Percentiles rank a stretch among this genome's conserved stretches.
Conservation (phyloP, 768 basidiomycete species). For the Rhodocollybia butyracea region DNA sequence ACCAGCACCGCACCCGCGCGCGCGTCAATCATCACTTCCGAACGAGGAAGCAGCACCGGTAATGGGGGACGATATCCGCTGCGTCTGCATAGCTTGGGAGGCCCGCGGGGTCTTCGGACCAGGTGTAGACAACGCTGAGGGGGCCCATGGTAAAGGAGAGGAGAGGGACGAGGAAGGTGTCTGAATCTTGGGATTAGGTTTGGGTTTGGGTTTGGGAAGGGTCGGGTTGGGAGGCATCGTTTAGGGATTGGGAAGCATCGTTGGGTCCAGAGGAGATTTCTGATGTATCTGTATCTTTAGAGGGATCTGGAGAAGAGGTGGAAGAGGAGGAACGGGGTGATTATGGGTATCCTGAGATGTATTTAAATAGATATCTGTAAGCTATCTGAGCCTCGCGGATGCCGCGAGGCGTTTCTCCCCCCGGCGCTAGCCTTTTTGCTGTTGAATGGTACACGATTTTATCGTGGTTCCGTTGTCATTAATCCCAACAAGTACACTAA, state of each 20-base stretch:
- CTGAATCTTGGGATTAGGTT: no score
- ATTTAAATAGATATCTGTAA: neutral
- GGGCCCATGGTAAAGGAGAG: constrained; percentile 71
- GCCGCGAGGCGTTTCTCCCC: no score
- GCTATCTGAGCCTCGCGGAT: no score
- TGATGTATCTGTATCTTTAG: no score
- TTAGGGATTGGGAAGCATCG: no score
- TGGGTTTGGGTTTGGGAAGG: no score
- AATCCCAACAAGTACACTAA: no score
- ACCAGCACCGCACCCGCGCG: constrained; percentile 59
- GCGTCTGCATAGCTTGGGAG: constrained; percentile 53
- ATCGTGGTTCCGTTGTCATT: no score
- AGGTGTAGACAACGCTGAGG: constrained; percentile 73
- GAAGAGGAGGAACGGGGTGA: constrained; percentile 41
- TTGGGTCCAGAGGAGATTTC: no score
- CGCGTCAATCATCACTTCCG: constrained; percentile 17
- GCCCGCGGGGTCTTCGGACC: constrained; percentile 48
- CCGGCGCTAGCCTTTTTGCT: no score
- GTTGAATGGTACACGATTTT: no score
- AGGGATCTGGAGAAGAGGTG: constrained; percentile 41
- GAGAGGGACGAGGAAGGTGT: constrained; percentile 49
- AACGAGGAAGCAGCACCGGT: constrained; percentile 5
- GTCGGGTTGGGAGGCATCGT: no score
- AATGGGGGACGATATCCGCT: constrained; percentile 58
- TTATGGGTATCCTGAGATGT: neutral